phyloP scores from a whole-genome alignment of 164 flowering plant species.

The Buxus sempervirens region DNA sequence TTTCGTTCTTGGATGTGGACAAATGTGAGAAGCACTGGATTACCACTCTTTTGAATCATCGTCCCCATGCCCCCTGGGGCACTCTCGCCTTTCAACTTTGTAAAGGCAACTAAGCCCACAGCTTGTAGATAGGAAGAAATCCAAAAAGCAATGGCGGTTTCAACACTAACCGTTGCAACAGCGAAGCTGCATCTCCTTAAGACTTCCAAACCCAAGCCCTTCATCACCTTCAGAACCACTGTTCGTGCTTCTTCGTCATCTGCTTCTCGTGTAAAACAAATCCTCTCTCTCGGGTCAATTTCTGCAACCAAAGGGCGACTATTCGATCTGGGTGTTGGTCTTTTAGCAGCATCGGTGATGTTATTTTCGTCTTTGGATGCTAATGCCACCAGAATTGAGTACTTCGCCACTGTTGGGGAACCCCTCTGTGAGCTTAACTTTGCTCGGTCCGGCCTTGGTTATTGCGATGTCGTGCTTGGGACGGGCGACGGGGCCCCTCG shows the following conservation, averaged over 20 bases:
- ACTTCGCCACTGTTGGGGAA: constrained; percentile 77
- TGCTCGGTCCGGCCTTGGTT: constrained; percentile 75
- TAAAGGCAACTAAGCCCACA: constrained; percentile 20
- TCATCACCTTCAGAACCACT: constrained; percentile 15
- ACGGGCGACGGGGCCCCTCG: constrained; percentile 60
- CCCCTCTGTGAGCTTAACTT: constrained; percentile 68
- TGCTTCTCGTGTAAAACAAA: constrained; percentile 8
- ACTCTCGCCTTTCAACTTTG: too few species aligned
- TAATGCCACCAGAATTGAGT: constrained; percentile 78
- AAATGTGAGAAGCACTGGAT: too few species aligned
- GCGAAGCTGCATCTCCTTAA: constrained; percentile 24
- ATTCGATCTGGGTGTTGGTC: constrained; percentile 45
- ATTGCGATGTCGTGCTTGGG: constrained; percentile 65
- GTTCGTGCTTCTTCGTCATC: constrained; percentile 8
- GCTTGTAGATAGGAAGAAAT: constrained; percentile 17
- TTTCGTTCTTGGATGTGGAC: too few species aligned
- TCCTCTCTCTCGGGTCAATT: constrained; percentile 13
- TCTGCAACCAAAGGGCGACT: constrained; percentile 27
- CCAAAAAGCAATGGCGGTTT: constrained; percentile 32
- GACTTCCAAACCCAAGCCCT: constrained; percentile 13
- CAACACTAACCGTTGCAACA: constrained; percentile 28
- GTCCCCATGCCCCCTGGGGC: too few species aligned
- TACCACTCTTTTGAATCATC: too few species aligned
- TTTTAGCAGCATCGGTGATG: constrained; percentile 57
- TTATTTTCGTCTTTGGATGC: constrained; percentile 56